Percentiles rank a stretch among this genome's conserved stretches.
phyloP scores from a whole-genome alignment of 2,329 filamentous ascomycete species.

The Arthroderma sp. region DNA sequence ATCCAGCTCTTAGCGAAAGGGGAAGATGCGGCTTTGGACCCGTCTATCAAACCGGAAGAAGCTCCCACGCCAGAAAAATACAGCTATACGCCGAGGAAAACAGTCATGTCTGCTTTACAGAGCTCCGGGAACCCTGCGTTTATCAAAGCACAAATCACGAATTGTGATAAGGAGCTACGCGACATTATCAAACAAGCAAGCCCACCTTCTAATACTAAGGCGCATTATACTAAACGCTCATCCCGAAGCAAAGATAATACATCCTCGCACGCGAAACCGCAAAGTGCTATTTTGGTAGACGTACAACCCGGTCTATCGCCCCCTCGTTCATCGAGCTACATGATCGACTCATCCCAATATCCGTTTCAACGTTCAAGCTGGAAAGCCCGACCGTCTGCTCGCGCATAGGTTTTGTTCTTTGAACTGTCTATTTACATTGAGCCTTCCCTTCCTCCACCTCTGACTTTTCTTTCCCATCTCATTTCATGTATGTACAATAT shows the following conservation, averaged over 20 bases:
- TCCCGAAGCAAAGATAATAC: slow-evolving; percentile 13
- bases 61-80: slow-evolving; percentile 50
- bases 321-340: neutral
- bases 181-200: slow-evolving; percentile 51
- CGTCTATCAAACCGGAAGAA: slow-evolving; percentile 42
- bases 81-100: slow-evolving; percentile 54
- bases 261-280: slow-evolving; percentile 27
- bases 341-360: slow-evolving; percentile 7
- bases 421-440: neutral
- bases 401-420: neutral
- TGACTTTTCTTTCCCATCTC: neutral
- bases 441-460: neutral
- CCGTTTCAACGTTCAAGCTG: slow-evolving; percentile 7
- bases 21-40: slow-evolving; percentile 54
- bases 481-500: no score
- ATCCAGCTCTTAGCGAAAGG: slow-evolving; percentile 62
- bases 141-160: slow-evolving; percentile 72
- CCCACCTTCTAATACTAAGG: neutral
- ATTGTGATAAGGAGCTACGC: slow-evolving; percentile 57
- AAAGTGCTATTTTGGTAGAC: slow-evolving; percentile 34
- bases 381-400: slow-evolving; percentile 7
- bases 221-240: slow-evolving; percentile 1
- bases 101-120: slow-evolving; percentile 65
- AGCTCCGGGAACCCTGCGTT: slow-evolving; percentile 46
- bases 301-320: slow-evolving; percentile 25